Evolutionary conservation across 208 protist genomes (phyloP), one percentile per base, ranked within the genome.

Genomic region (Leishmania tropica): DNA sequence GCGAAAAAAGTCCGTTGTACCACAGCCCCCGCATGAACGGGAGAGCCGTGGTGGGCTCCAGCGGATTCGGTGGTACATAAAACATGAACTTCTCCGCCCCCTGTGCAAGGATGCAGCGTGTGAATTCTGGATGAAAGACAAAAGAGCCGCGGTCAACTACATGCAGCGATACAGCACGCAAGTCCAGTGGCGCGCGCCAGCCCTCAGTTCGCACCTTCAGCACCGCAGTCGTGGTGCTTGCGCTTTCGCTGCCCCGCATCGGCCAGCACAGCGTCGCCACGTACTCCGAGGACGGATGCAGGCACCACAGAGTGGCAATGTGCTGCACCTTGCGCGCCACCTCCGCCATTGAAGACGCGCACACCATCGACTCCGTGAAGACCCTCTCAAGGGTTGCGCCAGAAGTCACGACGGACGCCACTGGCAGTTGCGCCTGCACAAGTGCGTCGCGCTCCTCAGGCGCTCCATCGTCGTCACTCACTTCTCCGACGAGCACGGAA

Each of bases 1-100:
- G 60, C 6, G 82, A 74, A 85, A 96, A 96, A 65, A 96, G 87
- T 53, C 87, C 89, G 79, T 92, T 79, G 76, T 94, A 96, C 78
- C 91, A 87, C 47, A 95, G 58, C 8, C 13, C 31, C 1, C 68
- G 68, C 45, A 92, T 11, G 31, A 87, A 77, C 2, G 80, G 80
- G 48, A 80, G 24, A 10, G 84, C 65, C 3, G 81, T 83, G 8
- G 45, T 42, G 13, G 85, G 70, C 24, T 83, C 58, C 2, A 81
- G 51, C 13, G 60, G 77, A 8, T 86, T 72, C 13, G 78, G 78
- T 6, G 87, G 80, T 42, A 89, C 35, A 45, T 83, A 84, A 72
- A 88, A 78, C 68, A 90, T 78, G 56, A 90, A 83, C 4, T 77
- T 54, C 35, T 75, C 72, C 0, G 48, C 64, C 0, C 80, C 81